Conservation (phyloP, 495 filamentous ascomycete species). For the Hypomontagnella submonticulosa region DNA sequence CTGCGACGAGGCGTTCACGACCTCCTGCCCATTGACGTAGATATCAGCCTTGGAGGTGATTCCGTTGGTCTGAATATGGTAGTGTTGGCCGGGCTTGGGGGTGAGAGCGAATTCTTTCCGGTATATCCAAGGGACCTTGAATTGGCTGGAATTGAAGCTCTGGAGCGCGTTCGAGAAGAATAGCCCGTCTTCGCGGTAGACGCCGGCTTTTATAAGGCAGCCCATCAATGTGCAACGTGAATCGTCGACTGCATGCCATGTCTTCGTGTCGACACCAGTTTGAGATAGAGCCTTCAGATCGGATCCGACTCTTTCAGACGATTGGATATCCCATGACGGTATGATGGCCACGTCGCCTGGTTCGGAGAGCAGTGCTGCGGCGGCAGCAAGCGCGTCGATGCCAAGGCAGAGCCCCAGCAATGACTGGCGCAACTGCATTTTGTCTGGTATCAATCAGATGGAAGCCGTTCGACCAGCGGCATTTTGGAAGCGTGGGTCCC, state of each 20-base stretch:
- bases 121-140: constrained; percentile 69
- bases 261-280: constrained; percentile 58
- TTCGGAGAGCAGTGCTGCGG: constrained; percentile 43
- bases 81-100: constrained; percentile 55
- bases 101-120: constrained; percentile 64
- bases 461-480: neutral
- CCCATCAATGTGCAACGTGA: constrained; percentile 68
- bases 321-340: constrained; percentile 68
- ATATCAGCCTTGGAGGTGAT: constrained; percentile 71
- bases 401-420: constrained; percentile 37
- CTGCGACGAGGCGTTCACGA: constrained; percentile 61
- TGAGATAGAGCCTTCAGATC: constrained; percentile 58
- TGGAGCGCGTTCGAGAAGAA: constrained; percentile 69
- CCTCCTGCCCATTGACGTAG: constrained; percentile 66
- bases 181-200: constrained; percentile 65
- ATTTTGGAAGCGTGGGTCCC: constrained; percentile 2
- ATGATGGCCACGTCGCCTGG: constrained; percentile 59
- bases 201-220: constrained; percentile 63
- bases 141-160: constrained; percentile 57
- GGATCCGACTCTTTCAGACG: constrained; percentile 50
- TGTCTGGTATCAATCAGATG: constrained; percentile 3
- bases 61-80: constrained; percentile 66
- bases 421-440: constrained; percentile 35
- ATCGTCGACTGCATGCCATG: constrained; percentile 63
- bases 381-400: constrained; percentile 16